Evolutionary conservation across 345 rosid genomes (phyloP).

Genomic region (Pugionium dolabratum): DNA sequence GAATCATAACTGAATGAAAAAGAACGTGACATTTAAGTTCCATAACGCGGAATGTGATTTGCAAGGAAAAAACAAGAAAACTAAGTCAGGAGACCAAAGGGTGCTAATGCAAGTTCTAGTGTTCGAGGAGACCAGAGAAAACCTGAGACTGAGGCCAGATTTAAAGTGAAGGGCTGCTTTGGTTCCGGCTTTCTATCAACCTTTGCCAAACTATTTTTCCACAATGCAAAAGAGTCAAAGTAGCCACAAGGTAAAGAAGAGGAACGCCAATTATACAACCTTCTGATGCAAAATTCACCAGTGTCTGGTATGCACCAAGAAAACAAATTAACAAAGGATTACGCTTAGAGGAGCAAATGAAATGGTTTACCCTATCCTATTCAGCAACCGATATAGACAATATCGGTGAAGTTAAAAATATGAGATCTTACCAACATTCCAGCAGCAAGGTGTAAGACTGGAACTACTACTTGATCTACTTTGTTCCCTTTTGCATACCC

Average conservation of each 20-base stretch:
- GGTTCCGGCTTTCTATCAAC: slow-evolving; percentile 54
- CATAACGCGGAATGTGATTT: slow-evolving; percentile 9
- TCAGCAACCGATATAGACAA: slow-evolving; percentile 10
- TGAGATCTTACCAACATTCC: slow-evolving; percentile 74
- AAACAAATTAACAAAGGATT: not conserved
- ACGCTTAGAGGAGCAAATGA: not conserved
- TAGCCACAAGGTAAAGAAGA: slow-evolving; percentile 66
- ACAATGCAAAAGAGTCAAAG: slow-evolving; percentile 68
- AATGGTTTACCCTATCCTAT: slow-evolving; percentile 4
- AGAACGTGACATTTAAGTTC: not conserved
- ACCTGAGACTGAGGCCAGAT: slow-evolving; percentile 20
- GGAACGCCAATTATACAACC: slow-evolving; percentile 84
- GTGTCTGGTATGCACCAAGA: slow-evolving; percentile 50
- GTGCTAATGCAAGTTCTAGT: slow-evolving; percentile 6
- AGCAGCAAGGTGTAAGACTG: slow-evolving; percentile 76
- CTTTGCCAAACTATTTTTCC: slow-evolving; percentile 81
- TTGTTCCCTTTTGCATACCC: slow-evolving; percentile 87
- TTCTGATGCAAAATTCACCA: slow-evolving; percentile 76
- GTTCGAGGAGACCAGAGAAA: slow-evolving; percentile 13
- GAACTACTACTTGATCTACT: slow-evolving; percentile 81
- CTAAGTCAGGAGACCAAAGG: slow-evolving; percentile 4
- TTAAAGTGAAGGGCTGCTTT: slow-evolving; percentile 20
- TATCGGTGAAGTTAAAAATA: slow-evolving; percentile 2
- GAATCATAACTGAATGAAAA: not conserved
- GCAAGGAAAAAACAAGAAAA: not conserved